Conservation (phyloP, 352 stramenopile genomes). For the Phytophthora idaei region DNA sequence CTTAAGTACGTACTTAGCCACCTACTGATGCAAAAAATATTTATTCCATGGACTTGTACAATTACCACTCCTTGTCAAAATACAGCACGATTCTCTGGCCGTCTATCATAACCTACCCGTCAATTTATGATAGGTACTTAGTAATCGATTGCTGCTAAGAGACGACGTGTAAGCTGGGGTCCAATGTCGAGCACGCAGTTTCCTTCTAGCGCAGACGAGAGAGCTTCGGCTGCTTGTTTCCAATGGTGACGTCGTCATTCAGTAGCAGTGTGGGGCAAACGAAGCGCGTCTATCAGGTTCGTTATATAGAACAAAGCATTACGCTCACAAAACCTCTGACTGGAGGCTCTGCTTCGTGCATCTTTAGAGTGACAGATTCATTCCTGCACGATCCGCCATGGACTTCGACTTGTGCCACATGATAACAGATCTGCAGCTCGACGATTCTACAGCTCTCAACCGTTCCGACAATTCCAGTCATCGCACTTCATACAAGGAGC, state of each 20-base stretch:
- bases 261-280: background rate
- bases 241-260: too few relatives aligned
- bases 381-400: conserved; percentile 9
- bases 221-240: too few relatives aligned
- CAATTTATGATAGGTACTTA: background rate
- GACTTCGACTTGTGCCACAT: conserved; percentile 17
- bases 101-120: too few relatives aligned
- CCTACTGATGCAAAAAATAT: too few relatives aligned
- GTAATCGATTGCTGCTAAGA: background rate
- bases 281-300: conserved; percentile 2
- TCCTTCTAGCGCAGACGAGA: too few relatives aligned
- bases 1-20: too few relatives aligned
- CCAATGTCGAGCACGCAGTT: too few relatives aligned
- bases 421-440: conserved; percentile 1
- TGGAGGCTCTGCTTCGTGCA: background rate
- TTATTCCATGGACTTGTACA: too few relatives aligned
- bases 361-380: conserved; percentile 13
- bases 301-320: background rate
- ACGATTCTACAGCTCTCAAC: background rate
- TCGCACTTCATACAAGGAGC: conserved; percentile 4
- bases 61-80: too few relatives aligned
- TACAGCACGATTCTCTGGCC: too few relatives aligned
- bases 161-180: background rate
- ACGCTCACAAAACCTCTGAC: too few relatives aligned
- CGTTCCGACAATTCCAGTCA: background rate